Evolutionary conservation across 2,329 filamentous ascomycete genomes (phyloP), one percentile per base, ranked within the genome.

Genomic region (Neurospora sp.): DNA sequence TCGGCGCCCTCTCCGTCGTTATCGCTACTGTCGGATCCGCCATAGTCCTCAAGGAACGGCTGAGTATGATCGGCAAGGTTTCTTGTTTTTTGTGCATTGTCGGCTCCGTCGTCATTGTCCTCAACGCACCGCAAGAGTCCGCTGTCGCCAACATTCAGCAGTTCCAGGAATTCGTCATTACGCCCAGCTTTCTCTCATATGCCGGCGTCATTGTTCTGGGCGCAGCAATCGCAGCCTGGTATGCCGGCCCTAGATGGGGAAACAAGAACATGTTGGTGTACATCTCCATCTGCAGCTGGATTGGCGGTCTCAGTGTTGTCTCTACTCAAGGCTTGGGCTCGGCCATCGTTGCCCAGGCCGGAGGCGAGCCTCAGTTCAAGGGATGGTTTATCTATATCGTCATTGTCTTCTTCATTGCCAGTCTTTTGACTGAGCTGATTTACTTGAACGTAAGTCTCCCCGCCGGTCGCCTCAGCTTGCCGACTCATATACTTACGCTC

Each of bases 261-360:
- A 97, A 97, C 82, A 95, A 93, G 85, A 95, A 92, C 77, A 98
- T 99, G 96, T 86, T 99, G 79, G 93, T 98, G 40, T 98, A 99
- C 81, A 89, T 99, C 75, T 94, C 91, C 75, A 95, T 99, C 75
- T 99, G 96, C 86, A 97, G 93, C 82, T 87, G 96, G 84, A 89
- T 98, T 72, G 96, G 96, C 73, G 96, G 94, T 1, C 83, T 98
- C 77, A 97, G 93, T 81, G 96, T 98, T 9, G 96, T 98, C 69
- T 91, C 93, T 17, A 98, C 94, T 2, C 95, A 98, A 80, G 96
- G 96, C 19, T 82, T 99, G 62, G 96, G 96, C 68, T 89, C 95
- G 69, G 95, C 95, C 19, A 94, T 99, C 73, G 87, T 97, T 69
- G 92, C 95, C 0, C 93, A 97, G 82, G 90, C 90, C 71, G 86